Base-by-base conservation (phyloP, 495 filamentous ascomycete species). In the Penicillium psychrofluorescens region DNA sequence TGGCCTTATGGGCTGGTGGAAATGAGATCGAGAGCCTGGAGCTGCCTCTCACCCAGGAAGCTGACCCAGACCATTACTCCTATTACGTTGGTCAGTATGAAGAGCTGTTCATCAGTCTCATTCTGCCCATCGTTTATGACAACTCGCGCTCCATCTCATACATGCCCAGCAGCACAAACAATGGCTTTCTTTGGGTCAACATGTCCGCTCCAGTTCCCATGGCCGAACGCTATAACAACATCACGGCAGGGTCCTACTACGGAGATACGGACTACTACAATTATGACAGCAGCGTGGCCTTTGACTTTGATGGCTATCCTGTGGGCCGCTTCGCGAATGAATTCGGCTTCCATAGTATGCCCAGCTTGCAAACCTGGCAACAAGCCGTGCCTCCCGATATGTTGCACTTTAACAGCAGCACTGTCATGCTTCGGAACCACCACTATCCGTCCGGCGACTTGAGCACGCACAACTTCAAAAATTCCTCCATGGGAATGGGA, bases 241-340 rank as follows among this genome's bases (percentile, higher is more conserved):
- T 62, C 5, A 78, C 75, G 0, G 41, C 60, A 11, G 80, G 80
- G 1, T 61, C 63, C 4, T 74, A 83, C 31, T 84, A 86, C 52
- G 80, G 80, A 9, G 77, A 86, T 52, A 85, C 81, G 8, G 82
- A 86, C 44, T 75, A 80, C 53, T 87, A 87, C 62, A 77, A 84
- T 48, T 87, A 87, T 46, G 64, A 79, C 51, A 70, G 72, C 29
- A 51, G 45, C 8, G 49, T 72, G 13, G 71, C 78, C 0, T 84
- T 83, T 60, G 74, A 86, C 55, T 58, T 67, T 41, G 63, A 62
- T 6, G 56, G 58, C 8, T 83, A 81, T 45, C 81, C 80, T 0
- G 67, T 81, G 0, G 79, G 78, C 10, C 71, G 81, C n/a, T 84
- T 85, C 52, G 71, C 77, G 8, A 79, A 80, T 46, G 81, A 85